Base-by-base conservation (phyloP, 2,329 filamentous ascomycete genomes). In the Cordyceps fumosorosea region DNA sequence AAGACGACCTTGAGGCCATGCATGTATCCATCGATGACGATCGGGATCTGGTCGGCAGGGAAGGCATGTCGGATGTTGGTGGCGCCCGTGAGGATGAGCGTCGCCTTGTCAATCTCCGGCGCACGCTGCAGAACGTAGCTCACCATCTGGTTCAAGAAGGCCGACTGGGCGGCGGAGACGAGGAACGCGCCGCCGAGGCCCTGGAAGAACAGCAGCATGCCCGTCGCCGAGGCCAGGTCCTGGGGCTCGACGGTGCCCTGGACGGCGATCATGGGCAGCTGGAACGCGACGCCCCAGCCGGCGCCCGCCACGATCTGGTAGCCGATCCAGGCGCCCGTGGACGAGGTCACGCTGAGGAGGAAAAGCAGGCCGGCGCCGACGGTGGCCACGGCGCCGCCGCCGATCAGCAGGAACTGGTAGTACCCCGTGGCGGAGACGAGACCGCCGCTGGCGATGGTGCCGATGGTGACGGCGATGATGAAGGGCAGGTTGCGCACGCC, bases 11-110 rank as follows among this genome's bases (percentile, higher is more conserved):
- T 85, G 67, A 88, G 83, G 0, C 84, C 83, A 59, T 82, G 74
- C 67, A 83, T 89, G 74, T 90, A 90, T 0, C 84, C 85, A 0
- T 72, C 65, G 29, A 89, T 76, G 47, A 90, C 84, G 0, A 77
- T 75, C 0, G 74, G 68, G 2, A 88, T 74, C 62, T 77, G 78
- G n/a, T 81, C 69, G 0, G 68, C 62, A 0, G 78, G 69, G 65
- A 89, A 84, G 2, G 73, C 73, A 5, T 69, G 63, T 66, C 84
- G 80, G 44, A 91, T 76, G 65, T 84, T 79, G 0, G 85, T 88
- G 3, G 80, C 79, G 18, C 80, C 80, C 0, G 77, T 77, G 2
- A 74, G 67, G 40, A 80, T 70, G 4, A 82, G 73, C 0, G 67
- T 65, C 6, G 60, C 65, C 11, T 75, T 69, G 66, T 73, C 69